These are phyloP conservation scores for Colletotrichum sp. DNA, from an alignment of 2,329 filamentous ascomycete species.

Conservation along the genomic window DNA sequence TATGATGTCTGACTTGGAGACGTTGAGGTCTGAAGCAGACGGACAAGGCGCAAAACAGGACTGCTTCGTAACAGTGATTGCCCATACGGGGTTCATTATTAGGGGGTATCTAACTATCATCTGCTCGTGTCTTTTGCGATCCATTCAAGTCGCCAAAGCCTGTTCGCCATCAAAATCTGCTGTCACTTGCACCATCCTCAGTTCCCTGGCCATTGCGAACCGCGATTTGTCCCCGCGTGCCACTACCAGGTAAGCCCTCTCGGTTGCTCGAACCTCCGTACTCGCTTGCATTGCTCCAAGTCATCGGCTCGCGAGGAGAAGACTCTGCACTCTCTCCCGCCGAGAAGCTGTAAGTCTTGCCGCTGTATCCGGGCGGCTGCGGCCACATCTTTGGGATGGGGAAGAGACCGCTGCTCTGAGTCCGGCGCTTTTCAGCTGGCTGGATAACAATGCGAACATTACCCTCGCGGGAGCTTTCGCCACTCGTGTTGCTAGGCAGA, in stretches of 20 bases:
- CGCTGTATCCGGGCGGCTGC: constrained; percentile 30
- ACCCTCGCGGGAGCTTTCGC: constrained; percentile 23
- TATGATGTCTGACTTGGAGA: not conserved
- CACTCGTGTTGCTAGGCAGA: not conserved
- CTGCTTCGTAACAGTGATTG: not conserved
- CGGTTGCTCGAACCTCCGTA: constrained; percentile 17
- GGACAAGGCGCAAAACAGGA: not conserved
- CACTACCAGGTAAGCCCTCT: not conserved
- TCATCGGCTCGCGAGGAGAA: constrained; percentile 24
- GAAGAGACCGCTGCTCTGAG: constrained; percentile 11
- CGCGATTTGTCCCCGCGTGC: not conserved
- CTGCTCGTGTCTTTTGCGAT: not conserved
- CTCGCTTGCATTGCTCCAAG: constrained; percentile 35
- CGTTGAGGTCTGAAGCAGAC: rapidly evolving
- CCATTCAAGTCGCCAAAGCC: not conserved
- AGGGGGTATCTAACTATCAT: not conserved
- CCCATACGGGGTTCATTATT: not conserved
- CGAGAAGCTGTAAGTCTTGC: constrained; percentile 29
- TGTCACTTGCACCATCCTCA: not conserved
- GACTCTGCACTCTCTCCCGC: constrained; percentile 27
- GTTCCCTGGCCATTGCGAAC: not conserved
- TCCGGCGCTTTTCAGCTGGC: constrained; percentile 23
- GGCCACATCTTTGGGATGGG: constrained; percentile 27
- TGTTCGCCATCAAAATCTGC: not conserved
- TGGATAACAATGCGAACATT: constrained; percentile 36